Evolutionary conservation across 805 yeast species (phyloP), one percentile per base, ranked within the genome.

Genomic region (Blastobotrys terrestris): DNA sequence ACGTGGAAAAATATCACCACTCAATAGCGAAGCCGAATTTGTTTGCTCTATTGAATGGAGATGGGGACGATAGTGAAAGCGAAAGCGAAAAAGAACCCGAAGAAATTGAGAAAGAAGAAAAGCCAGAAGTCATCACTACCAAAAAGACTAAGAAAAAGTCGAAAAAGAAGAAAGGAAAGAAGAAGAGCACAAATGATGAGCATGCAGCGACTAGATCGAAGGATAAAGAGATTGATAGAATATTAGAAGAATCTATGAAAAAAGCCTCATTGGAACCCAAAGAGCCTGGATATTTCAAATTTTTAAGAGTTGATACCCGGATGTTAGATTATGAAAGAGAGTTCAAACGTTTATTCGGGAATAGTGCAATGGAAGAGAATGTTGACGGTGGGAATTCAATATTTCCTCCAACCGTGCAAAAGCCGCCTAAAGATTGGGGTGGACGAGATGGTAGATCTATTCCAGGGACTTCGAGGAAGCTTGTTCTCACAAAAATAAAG

Each of bases 261-360:
- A 43, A 22, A 20, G 31, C 31, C 20, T 18, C 18, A 22, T 48
- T 20, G 2, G 35, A 8, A 13, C 20, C 18, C 8, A n/a, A 15
- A 35, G n/a, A 39, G 3, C 61, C 77, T 1, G 59, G 69, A 1
- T 49, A 54, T 44, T 41, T 51, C 13, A 47, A 46, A 39, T 63
- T 80, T 6, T 64, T 84, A 13, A 67, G 75, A 14, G 66, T 83
- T 2, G 68, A 77, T 26, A 60, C 75, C 2, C 76, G 77, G 53
- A 77, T 81, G 54, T 70, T 88, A 45, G 92, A 87, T 63, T 85
- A 92, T 1, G 95, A 88, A 60, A 77, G 78, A 42, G 96, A 88
- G 63, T 82, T 84, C 61, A 78, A 78, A 53, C 72, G 76, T 55
- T 68, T 88, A 49, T 86, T 88, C 68, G 95, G 92, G 13, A 82